Base-by-base conservation (phyloP, 2,329 filamentous ascomycete species). In the Botryosphaeria dothidea region DNA sequence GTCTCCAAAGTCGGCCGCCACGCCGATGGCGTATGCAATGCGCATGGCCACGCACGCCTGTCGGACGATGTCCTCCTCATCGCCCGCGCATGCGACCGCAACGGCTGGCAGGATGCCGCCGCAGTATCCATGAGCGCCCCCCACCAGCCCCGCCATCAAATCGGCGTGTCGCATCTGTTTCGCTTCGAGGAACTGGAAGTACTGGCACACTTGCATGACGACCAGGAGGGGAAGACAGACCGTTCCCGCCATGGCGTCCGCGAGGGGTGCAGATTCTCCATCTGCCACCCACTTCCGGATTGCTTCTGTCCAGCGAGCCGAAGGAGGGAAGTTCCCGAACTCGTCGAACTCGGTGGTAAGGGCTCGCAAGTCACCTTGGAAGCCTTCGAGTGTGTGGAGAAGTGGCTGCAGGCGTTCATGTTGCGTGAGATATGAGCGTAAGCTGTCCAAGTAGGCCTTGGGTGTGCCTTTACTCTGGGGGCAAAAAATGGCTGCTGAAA, bases 381-480 rank as follows among this genome's bases (percentile, higher is more conserved):
- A 21, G 25, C 19, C 13, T 15, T 48, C 25, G 9, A 48, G 21
- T 4, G 17, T 21, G 13, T 4, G 13, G 3, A 2, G 21, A 13
- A 48, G 19, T 13, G 21, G 45, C 45, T 15, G 45, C 2, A 48
- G 45, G 13, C 25, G 45, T 4, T 48, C 21, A 5, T 48, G 58
- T n/a, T 66, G 65, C 57, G 49, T 41, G 41, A 70, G 66, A 51
- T 68, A 71, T 36, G 38, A 36, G 15, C 66, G 69, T n/a, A 71
- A 21, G 46, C 67, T 46, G 21, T 63, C 52, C 19, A 71, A 67
- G 45, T 70, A 71, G 25, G 19, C 64, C 31, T 68, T 67, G n/a
- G 58, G 64, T 29, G 69, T 67, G 17, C 69, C 69, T 65, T 69
- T 70, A 56, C 69, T 70, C 36, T 71, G 69, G 7, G 69, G 69